Base-by-base conservation (phyloP, 352 stramenopile species). In the Bremia lactucae region DNA sequence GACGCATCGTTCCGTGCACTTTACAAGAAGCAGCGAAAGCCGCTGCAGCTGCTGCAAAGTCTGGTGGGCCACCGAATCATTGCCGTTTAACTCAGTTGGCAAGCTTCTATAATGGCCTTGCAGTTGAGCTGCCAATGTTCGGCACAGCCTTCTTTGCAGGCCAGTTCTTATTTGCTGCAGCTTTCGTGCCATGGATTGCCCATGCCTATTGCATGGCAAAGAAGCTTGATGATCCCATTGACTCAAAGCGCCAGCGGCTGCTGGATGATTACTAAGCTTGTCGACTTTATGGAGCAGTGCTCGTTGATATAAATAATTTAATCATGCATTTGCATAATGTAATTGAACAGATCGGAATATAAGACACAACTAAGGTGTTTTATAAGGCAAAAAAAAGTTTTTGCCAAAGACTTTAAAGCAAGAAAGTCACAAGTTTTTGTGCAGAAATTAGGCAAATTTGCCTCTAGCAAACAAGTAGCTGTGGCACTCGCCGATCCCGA, bases 31-130 rank as follows among this genome's bases (percentile, higher is more conserved):
- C 77, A 2, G 72, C 72, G 16, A 66, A 65, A 18, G 67, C 55
- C 38, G 56, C 70, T 24, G 49, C 49, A 36, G 49, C 47, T 42
- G 49, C 42, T 33, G 49, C 52, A 2, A 53, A 67, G 44, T 48
- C 52, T 31, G 53, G 58, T 2, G 34, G 31, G 14, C 20, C 45
- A n/a, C 58, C 53, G 14, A 36, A 42, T 24, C 70, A 83, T 65
- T 92, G 80, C 42, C 67, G 70, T 19, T 76, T 79, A 55, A 85
- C 70, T 36, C 80, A 89, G 49, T 68, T 92, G 18, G 70, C 80
- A 41, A 59, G 65, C 25, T 87, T 92, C 33, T 89, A 86, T 63
- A 89, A 92, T 51, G 53, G 63, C 23, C 65, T 89, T 14, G 72
- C 73, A 2, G 74, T 72, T 4, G 70, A 65, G 40, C 63, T 89